These are phyloP conservation scores for Amauroascus niger DNA, from an alignment of 2,329 filamentous ascomycete species.

Conservation along the genomic window DNA sequence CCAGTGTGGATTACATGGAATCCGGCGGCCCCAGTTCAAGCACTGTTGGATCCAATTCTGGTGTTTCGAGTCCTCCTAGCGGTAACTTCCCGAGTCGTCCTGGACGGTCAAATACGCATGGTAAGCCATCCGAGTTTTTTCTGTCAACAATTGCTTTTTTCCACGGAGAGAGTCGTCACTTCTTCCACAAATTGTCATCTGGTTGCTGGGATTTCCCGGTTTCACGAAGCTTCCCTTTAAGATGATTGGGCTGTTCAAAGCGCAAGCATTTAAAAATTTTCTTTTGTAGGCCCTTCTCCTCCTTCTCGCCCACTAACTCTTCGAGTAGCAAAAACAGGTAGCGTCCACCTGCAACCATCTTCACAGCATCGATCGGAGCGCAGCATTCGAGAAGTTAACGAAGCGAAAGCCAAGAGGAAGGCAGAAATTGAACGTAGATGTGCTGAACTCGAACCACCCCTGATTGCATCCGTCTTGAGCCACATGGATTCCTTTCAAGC, in stretches of 20 bases:
- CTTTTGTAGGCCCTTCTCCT: slow-evolving; percentile 12
- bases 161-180: not conserved
- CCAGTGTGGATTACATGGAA: slow-evolving; percentile 7
- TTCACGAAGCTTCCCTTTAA: not conserved
- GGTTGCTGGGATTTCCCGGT: not conserved
- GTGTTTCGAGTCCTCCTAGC: slow-evolving; percentile 12
- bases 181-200: not conserved
- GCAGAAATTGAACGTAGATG: slow-evolving; percentile 64
- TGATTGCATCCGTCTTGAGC: slow-evolving; percentile 52
- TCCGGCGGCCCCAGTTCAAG: slow-evolving; percentile 2
- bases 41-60: slow-evolving; percentile 10
- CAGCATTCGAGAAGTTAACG: slow-evolving; percentile 53
- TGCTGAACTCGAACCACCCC: slow-evolving; percentile 54
- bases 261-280: not conserved
- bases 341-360: not conserved
- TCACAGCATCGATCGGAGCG: slow-evolving; percentile 34
- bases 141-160: not conserved
- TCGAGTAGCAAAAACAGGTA: not conserved
- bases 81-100: slow-evolving; percentile 5
- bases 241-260: not conserved
- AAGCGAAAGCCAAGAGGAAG: slow-evolving; percentile 54
- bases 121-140: slow-evolving; percentile 12
- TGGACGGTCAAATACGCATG: slow-evolving; percentile 13
- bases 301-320: slow-evolving; percentile 12
- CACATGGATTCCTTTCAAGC: slow-evolving; percentile 67